Percentiles rank a stretch among this genome's conserved stretches.
Evolutionary conservation across 257 asterid genomes (phyloP).

Genomic region (Solanum sitiens): DNA sequence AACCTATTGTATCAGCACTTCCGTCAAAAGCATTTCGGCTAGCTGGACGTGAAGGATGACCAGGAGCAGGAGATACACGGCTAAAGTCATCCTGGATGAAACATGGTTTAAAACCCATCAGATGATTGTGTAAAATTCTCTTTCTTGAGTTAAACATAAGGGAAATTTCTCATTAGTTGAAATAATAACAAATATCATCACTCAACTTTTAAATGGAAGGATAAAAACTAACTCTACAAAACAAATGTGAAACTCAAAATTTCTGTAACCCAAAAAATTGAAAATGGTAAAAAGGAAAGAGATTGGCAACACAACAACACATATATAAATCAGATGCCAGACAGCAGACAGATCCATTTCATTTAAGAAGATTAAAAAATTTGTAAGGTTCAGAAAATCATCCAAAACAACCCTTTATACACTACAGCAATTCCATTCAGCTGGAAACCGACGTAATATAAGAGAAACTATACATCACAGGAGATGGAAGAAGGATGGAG

Average conservation of each 20-base stretch:
- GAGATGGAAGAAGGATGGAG: background rate
- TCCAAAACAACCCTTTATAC: background rate
- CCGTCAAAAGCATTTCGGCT: conserved; percentile 76
- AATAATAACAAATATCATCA: background rate
- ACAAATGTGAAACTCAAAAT: background rate
- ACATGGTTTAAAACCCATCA: background rate
- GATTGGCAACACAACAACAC: background rate
- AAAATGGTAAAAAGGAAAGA: background rate
- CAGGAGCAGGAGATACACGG: conserved; percentile 44
- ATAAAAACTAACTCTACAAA: background rate
- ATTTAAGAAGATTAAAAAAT: background rate
- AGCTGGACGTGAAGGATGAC: conserved; percentile 72
- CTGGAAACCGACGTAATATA: background rate
- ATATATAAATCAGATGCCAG: background rate
- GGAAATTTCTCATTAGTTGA: background rate
- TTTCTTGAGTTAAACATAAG: background rate
- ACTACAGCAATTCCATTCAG: background rate
- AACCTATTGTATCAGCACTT: conserved; percentile 25
- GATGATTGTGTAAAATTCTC: background rate
- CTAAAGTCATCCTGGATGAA: conserved; percentile 67
- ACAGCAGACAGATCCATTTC: background rate
- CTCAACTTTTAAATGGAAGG: background rate
- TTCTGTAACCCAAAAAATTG: background rate
- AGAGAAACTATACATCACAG: background rate
- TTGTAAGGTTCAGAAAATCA: background rate